phyloP scores from a whole-genome alignment of 1,284 basidiomycete genomes.

The Boletus chippewaensis region DNA sequence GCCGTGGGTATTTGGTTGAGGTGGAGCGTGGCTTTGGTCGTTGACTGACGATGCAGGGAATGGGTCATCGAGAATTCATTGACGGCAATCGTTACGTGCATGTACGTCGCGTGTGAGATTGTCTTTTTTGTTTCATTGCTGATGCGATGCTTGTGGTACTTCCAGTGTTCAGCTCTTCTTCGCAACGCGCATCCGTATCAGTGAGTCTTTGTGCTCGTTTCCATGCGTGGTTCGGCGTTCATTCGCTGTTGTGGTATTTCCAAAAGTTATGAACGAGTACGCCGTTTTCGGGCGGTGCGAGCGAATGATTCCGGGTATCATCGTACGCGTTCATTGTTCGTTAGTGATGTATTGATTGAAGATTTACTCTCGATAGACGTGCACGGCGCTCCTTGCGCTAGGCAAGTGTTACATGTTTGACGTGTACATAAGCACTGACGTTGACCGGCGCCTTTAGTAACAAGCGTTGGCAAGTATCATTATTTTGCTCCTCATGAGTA shows the following conservation, averaged over 20 bases:
- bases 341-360: not conserved
- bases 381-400: conserved; percentile 1
- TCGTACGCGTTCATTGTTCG: not conserved
- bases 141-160: not conserved
- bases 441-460: not conserved
- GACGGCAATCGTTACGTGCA: conserved; percentile 1
- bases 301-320: conserved; percentile 3
- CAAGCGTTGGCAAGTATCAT: conserved; percentile 1
- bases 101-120: not conserved
- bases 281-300: conserved; percentile 1
- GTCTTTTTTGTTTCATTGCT: not conserved
- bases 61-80: not conserved
- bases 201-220: not conserved
- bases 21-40: not conserved
- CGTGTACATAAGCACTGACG: not conserved
- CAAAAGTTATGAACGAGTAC: conserved; percentile 5
- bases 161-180: conserved; percentile 7
- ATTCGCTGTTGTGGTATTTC: not conserved
- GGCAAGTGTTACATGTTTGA: not conserved
- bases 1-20: not conserved
- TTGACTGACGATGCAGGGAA: not conserved
- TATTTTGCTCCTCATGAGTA: too few relatives aligned
- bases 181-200: conserved; percentile 5
- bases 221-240: not conserved
- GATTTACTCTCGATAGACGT: not conserved